phyloP scores from a whole-genome alignment of 805 yeast species.

The Kodamaea nitidulidarum region DNA sequence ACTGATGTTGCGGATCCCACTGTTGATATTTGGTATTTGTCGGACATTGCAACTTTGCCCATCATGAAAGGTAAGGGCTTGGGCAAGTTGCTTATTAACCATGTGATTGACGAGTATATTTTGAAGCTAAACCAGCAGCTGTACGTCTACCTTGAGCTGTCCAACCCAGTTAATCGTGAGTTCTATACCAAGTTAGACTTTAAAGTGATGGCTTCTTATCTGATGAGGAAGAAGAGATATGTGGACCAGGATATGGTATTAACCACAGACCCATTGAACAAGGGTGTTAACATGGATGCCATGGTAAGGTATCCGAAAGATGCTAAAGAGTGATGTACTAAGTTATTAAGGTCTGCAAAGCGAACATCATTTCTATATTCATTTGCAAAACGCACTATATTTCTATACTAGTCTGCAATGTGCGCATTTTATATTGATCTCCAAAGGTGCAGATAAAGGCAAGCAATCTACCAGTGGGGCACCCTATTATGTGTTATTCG shows the following conservation, averaged over 20 bases:
- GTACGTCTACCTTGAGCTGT: constrained; percentile 50
- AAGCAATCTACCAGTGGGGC: constrained; percentile 9
- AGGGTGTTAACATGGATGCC: constrained; percentile 15
- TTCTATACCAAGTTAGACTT: constrained; percentile 56
- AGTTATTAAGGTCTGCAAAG: no score
- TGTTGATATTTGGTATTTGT: constrained; percentile 48
- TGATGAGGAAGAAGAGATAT: constrained; percentile 24
- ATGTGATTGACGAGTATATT: constrained; percentile 45
- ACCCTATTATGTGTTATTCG: constrained; percentile 10
- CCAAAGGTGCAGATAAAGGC: no score
- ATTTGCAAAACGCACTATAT: no score
- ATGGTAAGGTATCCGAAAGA: constrained; percentile 12
- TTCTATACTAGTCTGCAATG: no score
- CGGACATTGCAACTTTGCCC: constrained; percentile 56
- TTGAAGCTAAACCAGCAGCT: constrained; percentile 20
- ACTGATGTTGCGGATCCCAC: constrained; percentile 23
- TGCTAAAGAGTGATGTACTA: not conserved
- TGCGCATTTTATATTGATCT: no score
- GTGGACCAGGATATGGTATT: constrained; percentile 13
- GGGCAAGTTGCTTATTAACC: constrained; percentile 49
- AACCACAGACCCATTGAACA: constrained; percentile 11
- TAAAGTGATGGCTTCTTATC: constrained; percentile 28
- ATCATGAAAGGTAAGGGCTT: constrained; percentile 57
- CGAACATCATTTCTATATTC: no score
- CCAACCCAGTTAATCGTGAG: constrained; percentile 49